A percentile compares a stretch with the other conserved stretches of the same genome.
phyloP scores from a whole-genome alignment of 2,329 filamentous ascomycete species.

The Fusarium sp. region DNA sequence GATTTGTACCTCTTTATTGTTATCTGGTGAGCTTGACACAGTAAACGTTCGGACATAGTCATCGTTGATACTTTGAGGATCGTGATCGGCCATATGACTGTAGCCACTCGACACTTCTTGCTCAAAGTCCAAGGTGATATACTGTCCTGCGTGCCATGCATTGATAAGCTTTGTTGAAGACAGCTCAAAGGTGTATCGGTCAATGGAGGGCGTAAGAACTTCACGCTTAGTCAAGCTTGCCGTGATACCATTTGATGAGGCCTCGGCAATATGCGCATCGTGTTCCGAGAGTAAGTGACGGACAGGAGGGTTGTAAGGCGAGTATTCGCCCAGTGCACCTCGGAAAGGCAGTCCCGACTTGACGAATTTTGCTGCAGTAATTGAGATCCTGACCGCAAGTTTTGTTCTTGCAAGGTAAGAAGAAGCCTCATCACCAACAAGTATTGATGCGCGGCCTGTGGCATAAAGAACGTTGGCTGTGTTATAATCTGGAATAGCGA shows the following conservation, averaged over 20 bases:
- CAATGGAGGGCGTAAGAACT: constrained; percentile 70
- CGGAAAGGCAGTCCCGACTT: constrained; percentile 72
- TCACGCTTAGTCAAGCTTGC: constrained; percentile 68
- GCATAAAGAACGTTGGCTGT: constrained; percentile 77
- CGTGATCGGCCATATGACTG: constrained; percentile 83
- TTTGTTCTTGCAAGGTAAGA: constrained; percentile 72
- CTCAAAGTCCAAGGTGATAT: constrained; percentile 78
- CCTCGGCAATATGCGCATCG: constrained; percentile 23
- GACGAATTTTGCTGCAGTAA: constrained; percentile 70
- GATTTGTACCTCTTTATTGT: constrained; percentile 68
- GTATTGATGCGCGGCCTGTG: constrained; percentile 72
- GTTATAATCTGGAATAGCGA: constrained; percentile 77
- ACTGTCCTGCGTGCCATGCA: constrained; percentile 74
- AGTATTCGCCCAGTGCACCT: constrained; percentile 64
- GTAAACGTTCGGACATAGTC: constrained; percentile 87
- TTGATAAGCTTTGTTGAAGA: constrained; percentile 31
- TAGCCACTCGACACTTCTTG: constrained; percentile 76
- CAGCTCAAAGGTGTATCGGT: constrained; percentile 65
- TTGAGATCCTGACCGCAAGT: constrained; percentile 73
- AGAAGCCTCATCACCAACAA: constrained; percentile 70
- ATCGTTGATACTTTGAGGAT: constrained; percentile 82
- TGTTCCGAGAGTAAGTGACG: constrained; percentile 70
- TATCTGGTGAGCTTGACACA: constrained; percentile 67
- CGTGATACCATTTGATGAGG: constrained; percentile 30
- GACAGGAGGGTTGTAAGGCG: constrained; percentile 82